Conservation (phyloP, 2,329 filamentous ascomycete genomes). For the Sporothrix pallida region DNA sequence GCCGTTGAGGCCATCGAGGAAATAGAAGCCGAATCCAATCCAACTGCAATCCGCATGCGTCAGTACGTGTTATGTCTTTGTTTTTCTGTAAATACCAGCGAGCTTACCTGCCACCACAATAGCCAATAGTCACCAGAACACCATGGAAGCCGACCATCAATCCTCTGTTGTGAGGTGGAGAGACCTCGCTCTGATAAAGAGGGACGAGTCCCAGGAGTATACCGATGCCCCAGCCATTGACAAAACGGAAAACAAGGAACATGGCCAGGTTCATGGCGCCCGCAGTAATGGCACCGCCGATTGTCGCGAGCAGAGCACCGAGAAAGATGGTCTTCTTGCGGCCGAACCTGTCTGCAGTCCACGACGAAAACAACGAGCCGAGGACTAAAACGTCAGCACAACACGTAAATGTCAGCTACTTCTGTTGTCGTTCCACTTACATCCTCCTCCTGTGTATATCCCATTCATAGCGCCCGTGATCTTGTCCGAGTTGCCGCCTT, state of each 20-base stretch:
- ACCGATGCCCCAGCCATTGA: constrained; percentile 40
- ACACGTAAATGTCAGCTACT: no score
- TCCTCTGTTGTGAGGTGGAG: constrained; percentile 41
- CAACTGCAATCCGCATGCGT: constrained; percentile 39
- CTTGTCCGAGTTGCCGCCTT: constrained; percentile 3
- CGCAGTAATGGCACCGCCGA: constrained; percentile 33
- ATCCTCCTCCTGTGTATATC: constrained; percentile 16
- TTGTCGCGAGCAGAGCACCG: constrained; percentile 46
- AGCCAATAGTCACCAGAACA: constrained; percentile 47
- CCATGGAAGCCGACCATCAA: constrained; percentile 38
- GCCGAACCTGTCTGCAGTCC: constrained; percentile 41
- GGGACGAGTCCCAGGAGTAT: constrained; percentile 39
- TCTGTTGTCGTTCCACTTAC: not conserved
- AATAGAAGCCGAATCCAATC: constrained; percentile 28
- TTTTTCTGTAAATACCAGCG: no score
- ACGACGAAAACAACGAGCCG: constrained; percentile 9
- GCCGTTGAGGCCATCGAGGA: constrained; percentile 33
- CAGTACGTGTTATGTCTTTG: not conserved
- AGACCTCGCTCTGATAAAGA: constrained; percentile 45
- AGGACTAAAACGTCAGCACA: not conserved
- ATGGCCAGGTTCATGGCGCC: constrained; percentile 45
- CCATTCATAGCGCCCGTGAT: constrained; percentile 28
- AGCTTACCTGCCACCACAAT: constrained; percentile 29
- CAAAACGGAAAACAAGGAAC: constrained; percentile 40
- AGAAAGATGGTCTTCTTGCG: constrained; percentile 46